These are phyloP conservation scores for Diaporthe australafricana DNA, from an alignment of 2,329 filamentous ascomycete species.

Conservation along the genomic window DNA sequence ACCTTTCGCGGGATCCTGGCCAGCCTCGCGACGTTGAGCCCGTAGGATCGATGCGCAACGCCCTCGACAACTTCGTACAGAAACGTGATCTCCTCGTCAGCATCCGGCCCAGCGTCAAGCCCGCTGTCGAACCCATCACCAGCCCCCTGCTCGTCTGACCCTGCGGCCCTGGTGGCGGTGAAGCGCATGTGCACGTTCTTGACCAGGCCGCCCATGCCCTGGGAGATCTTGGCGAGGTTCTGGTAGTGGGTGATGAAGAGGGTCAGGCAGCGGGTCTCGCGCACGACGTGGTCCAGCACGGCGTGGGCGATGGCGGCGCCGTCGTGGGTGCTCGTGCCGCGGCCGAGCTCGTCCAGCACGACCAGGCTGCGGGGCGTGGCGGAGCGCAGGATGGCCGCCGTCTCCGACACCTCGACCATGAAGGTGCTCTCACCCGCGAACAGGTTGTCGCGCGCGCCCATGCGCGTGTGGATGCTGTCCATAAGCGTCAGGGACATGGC, in stretches of 20 bases:
- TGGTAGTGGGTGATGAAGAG: constrained; percentile 99
- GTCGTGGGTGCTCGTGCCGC: constrained; percentile 94
- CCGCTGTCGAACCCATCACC: constrained; percentile 38
- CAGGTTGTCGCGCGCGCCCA: constrained; percentile 96
- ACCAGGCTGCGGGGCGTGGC: constrained; percentile 88
- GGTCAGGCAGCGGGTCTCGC: constrained; percentile 79
- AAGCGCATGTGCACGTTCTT: constrained; percentile 97
- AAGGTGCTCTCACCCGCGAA: constrained; percentile 95
- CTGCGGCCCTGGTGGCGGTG: constrained; percentile 52
- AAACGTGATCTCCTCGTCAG: constrained; percentile 88
- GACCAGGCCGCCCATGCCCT: constrained; percentile 73
- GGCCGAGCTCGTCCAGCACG: constrained; percentile 93
- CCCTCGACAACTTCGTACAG: constrained; percentile 93
- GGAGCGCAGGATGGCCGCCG: constrained; percentile 87
- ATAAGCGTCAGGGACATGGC: constrained; percentile 81
- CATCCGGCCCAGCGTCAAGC: constrained; percentile 50
- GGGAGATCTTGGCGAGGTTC: constrained; percentile 77
- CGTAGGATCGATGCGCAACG: constrained; percentile 93
- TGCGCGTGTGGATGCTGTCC: constrained; percentile 93
- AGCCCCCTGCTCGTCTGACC: background rate
- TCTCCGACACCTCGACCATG: constrained; percentile 97
- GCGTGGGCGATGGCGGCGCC: constrained; percentile 95
- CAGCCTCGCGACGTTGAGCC: constrained; percentile 89
- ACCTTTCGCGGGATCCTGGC: constrained; percentile 83
- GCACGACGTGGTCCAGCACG: constrained; percentile 86